A percentile compares a stretch with the other conserved stretches of the same genome.
phyloP scores from a whole-genome alignment of 768 basidiomycete species.

The Kockovaella imperatae region DNA sequence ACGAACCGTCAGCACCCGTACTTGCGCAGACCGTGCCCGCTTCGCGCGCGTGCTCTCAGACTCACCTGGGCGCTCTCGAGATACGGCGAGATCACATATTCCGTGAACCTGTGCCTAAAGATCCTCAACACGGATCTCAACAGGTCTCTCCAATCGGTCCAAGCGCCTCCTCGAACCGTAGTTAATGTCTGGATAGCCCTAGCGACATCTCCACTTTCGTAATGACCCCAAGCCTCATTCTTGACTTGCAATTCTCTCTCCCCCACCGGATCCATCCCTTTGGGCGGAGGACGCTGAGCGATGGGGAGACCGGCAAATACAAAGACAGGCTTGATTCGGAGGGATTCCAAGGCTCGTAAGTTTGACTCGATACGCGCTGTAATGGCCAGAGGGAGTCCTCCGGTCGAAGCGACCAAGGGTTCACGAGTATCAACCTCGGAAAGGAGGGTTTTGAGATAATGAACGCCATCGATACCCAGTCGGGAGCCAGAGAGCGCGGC shows the following conservation, averaged over 20 bases:
- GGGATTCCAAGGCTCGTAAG: constrained; percentile 78
- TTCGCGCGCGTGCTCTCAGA: background rate
- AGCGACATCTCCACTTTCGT: constrained; percentile 85
- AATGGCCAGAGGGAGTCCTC: constrained; percentile 84
- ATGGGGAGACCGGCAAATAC: constrained; percentile 86
- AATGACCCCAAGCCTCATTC: constrained; percentile 79
- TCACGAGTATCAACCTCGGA: constrained; percentile 64
- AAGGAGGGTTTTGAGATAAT: constrained; percentile 73
- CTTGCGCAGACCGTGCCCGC: background rate
- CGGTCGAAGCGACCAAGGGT: constrained; percentile 86
- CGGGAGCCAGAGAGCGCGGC: constrained; percentile 79
- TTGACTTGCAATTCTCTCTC: constrained; percentile 32
- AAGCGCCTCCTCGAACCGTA: constrained; percentile 54
- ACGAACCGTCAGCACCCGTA: constrained; percentile 2
- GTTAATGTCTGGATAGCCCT: constrained; percentile 79
- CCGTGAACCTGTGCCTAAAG: constrained; percentile 88
- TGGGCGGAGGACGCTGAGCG: constrained; percentile 62
- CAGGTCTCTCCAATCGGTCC: constrained; percentile 70
- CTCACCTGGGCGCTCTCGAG: constrained; percentile 90
- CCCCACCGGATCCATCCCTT: constrained; percentile 47
- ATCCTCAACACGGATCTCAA: constrained; percentile 86
- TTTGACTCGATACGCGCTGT: constrained; percentile 71
- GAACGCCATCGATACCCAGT: constrained; percentile 90
- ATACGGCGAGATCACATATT: constrained; percentile 94
- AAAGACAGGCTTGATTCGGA: constrained; percentile 95